phyloP scores from a whole-genome alignment of 83 land plant species.

The Picea abies region DNA sequence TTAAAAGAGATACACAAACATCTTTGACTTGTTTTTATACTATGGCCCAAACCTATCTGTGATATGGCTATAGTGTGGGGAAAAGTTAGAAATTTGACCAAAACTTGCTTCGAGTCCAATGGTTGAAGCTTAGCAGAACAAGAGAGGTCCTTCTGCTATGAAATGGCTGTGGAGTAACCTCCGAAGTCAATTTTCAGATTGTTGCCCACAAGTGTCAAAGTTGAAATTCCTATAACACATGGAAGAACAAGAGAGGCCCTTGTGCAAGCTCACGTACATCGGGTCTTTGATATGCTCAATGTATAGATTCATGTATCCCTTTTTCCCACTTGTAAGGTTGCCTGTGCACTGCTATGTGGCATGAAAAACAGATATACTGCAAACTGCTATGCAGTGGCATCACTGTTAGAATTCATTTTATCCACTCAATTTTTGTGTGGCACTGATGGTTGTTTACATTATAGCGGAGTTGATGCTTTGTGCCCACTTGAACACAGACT shows the following conservation, averaged over 20 bases:
- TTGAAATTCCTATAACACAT: constrained; percentile 73
- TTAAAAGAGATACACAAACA: too few species aligned
- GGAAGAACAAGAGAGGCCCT: constrained; percentile 41
- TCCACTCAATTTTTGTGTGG: not conserved
- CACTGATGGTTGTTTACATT: not conserved
- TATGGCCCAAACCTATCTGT: too few species aligned
- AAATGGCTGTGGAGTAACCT: constrained; percentile 17
- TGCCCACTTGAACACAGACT: not conserved
- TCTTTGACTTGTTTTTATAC: too few species aligned
- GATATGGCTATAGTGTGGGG: too few species aligned
- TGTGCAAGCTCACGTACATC: constrained; percentile 23
- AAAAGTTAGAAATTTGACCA: too few species aligned
- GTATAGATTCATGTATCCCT: not conserved
- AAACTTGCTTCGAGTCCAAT: too few species aligned
- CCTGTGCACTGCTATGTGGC: not conserved
- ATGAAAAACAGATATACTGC: not conserved
- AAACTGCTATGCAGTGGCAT: not conserved
- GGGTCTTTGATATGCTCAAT: not conserved
- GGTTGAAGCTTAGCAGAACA: too few species aligned
- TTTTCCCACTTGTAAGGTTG: not conserved
- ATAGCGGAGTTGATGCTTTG: not conserved
- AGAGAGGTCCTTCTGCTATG: too few species aligned
- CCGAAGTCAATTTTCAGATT: constrained; percentile 56
- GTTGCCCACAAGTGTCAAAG: constrained; percentile 60
- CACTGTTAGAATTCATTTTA: not conserved